phyloP scores from a whole-genome alignment of 1,139 yeast genomes.

The Taiozyma onychis region DNA sequence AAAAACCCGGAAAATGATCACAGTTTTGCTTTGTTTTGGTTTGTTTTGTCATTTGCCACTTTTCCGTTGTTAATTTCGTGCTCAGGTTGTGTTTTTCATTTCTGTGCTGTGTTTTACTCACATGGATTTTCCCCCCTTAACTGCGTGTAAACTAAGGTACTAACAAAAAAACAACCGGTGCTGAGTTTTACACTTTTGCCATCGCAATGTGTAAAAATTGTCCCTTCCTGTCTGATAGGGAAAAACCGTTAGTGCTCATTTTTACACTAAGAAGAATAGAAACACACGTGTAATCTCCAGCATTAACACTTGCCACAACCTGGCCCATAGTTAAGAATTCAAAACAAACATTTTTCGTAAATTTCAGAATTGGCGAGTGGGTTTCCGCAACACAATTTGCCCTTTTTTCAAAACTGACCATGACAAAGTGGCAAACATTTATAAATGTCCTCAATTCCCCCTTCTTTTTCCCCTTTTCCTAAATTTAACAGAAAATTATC shows the following conservation, averaged over 20 bases:
- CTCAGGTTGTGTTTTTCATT: background rate
- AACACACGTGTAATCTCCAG: background rate
- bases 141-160: background rate
- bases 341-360: background rate
- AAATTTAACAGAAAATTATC: background rate
- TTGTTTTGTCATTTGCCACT: background rate
- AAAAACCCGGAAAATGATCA: background rate
- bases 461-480: background rate
- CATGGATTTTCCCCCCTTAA: background rate
- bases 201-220: background rate
- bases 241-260: background rate
- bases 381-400: background rate
- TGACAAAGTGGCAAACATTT: background rate
- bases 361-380: background rate
- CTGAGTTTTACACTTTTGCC: background rate
- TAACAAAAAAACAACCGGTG: background rate
- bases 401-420: background rate
- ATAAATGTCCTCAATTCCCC: background rate
- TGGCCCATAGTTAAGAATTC: background rate
- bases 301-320: background rate
- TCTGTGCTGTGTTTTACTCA: background rate
- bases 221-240: background rate
- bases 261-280: background rate
- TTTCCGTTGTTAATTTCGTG: background rate
- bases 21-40: background rate